Evolutionary conservation across 495 filamentous ascomycete genomes (phyloP).

Genomic region (Lophium mytilinum): DNA sequence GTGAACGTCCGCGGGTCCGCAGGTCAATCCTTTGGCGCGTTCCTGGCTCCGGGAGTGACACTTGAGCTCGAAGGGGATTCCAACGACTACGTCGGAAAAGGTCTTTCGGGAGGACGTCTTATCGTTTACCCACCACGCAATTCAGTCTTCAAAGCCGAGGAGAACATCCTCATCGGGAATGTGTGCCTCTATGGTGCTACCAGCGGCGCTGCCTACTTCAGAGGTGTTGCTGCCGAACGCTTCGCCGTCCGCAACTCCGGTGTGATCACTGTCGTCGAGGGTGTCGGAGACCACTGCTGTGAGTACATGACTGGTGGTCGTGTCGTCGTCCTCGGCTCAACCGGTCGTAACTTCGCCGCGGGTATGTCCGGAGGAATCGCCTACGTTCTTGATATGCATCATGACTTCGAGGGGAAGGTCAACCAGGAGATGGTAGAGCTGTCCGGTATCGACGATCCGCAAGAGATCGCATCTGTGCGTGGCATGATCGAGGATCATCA

Average conservation of each 20-base stretch:
- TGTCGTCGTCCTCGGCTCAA: constrained; percentile 79
- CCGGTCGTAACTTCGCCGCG: constrained; percentile 98
- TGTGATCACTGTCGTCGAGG: constrained; percentile 93
- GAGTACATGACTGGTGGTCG: constrained; percentile 99
- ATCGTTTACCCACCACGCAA: constrained; percentile 94
- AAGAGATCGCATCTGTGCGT: constrained; percentile 88
- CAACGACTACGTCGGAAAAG: constrained; percentile 98
- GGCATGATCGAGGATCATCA: constrained; percentile 97
- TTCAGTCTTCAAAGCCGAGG: constrained; percentile 93
- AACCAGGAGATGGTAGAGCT: constrained; percentile 99
- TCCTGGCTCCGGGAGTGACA: constrained; percentile 89
- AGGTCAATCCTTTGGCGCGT: constrained; percentile 95
- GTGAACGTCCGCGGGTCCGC: constrained; percentile 98
- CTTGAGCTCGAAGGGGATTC: constrained; percentile 95
- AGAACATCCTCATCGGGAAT: constrained; percentile 95
- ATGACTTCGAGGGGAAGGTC: constrained; percentile 89
- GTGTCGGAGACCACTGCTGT: constrained; percentile 94
- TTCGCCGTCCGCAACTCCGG: constrained; percentile 98
- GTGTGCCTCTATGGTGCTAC: constrained; percentile 97
- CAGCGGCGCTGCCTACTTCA: constrained; percentile 91
- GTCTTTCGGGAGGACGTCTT: constrained; percentile 87
- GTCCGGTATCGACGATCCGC: constrained; percentile 74
- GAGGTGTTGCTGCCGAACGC: constrained; percentile 92
- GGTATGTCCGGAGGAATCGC: constrained; percentile 99
- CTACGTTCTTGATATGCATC: constrained; percentile 87